These are phyloP conservation scores for Apostasia shenzhenica DNA, from an alignment of 106 monocot genomes.

Conservation along the genomic window DNA sequence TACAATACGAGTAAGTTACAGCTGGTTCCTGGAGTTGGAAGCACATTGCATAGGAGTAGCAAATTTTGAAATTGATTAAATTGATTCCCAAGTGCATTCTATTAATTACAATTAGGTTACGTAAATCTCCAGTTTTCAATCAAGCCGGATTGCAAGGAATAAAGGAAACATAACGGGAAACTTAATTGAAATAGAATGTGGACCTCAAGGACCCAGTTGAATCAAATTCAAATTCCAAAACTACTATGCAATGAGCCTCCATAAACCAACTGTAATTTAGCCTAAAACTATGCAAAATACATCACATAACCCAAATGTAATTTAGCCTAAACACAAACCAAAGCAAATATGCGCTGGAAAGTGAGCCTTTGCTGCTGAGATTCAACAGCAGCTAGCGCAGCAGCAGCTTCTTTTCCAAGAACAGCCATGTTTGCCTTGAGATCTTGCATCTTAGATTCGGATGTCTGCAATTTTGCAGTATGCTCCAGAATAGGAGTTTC, in stretches of 20 bases:
- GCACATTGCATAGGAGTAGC: too few species aligned
- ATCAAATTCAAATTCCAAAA: too few species aligned
- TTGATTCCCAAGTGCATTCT: too few species aligned
- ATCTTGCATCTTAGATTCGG: constrained; percentile 87
- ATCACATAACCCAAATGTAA: too few species aligned
- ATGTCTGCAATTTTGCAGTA: constrained; percentile 67
- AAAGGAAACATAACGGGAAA: background rate
- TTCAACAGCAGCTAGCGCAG: constrained; percentile 84
- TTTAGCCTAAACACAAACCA: constrained; percentile 34
- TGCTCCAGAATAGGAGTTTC: constrained; percentile 74
- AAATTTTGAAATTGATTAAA: too few species aligned
- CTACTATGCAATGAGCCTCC: background rate
- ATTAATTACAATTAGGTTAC: too few species aligned
- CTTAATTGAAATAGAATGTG: background rate
- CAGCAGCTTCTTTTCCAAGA: constrained; percentile 94
- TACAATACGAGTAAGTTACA: too few species aligned
- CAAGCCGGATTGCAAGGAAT: background rate
- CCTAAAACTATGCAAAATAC: too few species aligned
- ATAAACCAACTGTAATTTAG: too few species aligned
- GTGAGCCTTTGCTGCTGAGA: constrained; percentile 90
- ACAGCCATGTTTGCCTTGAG: constrained; percentile 91
- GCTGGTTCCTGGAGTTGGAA: too few species aligned
- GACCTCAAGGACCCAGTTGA: too few species aligned
- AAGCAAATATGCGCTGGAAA: constrained; percentile 63
- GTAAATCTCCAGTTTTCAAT: too few species aligned